Evolutionary conservation across 352 stramenopile species (phyloP).

Genomic region (Globisporangium apiculatum): DNA sequence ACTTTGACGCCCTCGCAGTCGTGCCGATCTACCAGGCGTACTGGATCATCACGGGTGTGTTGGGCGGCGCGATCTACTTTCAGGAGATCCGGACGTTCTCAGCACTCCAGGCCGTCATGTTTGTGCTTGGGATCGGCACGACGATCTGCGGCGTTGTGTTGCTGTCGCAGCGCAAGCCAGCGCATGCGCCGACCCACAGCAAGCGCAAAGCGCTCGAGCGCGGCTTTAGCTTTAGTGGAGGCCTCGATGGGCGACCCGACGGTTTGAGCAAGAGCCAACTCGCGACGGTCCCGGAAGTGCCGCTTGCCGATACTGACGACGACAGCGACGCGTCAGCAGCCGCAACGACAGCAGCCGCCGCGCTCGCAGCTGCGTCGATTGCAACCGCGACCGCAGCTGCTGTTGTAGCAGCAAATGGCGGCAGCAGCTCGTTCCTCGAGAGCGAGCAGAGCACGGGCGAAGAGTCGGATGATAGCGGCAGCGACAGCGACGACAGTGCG

Average conservation of each 20-base stretch:
- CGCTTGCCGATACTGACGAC: conserved; percentile 8
- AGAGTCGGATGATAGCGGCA: conserved; percentile 24
- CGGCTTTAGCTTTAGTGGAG: conserved; percentile 56
- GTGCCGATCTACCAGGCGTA: conserved; percentile 86
- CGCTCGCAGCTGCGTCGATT: not conserved
- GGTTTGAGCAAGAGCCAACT: conserved; percentile 8
- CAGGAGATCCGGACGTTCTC: conserved; percentile 83
- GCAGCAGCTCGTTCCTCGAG: conserved; percentile 24
- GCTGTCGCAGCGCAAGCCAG: conserved; percentile 64
- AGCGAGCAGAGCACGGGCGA: conserved; percentile 28
- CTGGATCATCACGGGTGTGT: conserved; percentile 85
- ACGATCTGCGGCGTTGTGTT: conserved; percentile 84
- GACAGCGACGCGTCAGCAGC: conserved; percentile 3
- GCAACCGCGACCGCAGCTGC: not conserved
- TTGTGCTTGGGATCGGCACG: conserved; percentile 72
- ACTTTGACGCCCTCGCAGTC: conserved; percentile 79
- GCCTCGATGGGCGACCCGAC: conserved; percentile 22
- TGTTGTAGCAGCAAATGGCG: not conserved
- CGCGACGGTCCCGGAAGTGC: conserved; percentile 16
- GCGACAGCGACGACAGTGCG: conserved; percentile 11
- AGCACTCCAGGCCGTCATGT: conserved; percentile 66
- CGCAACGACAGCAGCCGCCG: not conserved
- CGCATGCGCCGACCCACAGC: conserved; percentile 22
- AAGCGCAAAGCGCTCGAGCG: conserved; percentile 54
- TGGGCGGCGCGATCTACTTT: conserved; percentile 89